Evolutionary conservation across 208 protist genomes (phyloP), one percentile per base, ranked within the genome.

Genomic region (Crithidia fasciculata): DNA sequence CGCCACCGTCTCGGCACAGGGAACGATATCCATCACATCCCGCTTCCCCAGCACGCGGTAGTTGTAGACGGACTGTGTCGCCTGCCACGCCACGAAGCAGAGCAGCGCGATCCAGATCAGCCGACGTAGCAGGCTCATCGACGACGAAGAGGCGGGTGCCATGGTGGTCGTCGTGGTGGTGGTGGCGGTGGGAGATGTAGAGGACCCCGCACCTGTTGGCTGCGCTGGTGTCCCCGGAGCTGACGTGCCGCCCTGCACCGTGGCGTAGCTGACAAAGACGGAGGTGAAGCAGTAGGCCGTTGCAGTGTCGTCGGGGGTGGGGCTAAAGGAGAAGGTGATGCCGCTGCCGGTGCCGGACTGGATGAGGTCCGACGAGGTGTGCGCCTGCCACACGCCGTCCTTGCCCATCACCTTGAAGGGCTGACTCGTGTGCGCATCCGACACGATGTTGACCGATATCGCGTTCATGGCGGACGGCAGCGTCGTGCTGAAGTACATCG

Each of bases 11-110:
- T 83, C 73, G 18, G 84, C 75, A 58, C 89, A 87, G 6, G 92
- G 92, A 18, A 96, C 54, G 67, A 92, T 92, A 7, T 92, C 84
- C 44, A 91, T 91, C 56, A 96, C 85, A 47, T 92, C 70, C 8
- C 59, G 82, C 36, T 91, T 81, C 18, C 83, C 84, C 12, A 77
- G 76, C 4, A 83, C 50, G 47, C 71, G 68, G 54, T 93, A 93
- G 62, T 94, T 94, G 74, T 92, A 85, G 28, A 76, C 76, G 9
- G 84, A 76, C 28, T 80, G 71, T 15, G 72, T 76, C 5, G 83
- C 50, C 56, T 94, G 57, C 70, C 90, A 96, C 13, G 73, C 18
- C 3, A 78, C 19, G 62, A 82, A 55, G 18, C 91, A 19, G 3
- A 92, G 6, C n/a, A 88, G 15, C 12, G 45, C 52, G 9, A 88